Conservation (phyloP, 768 basidiomycete species). For the Tricholoma furcatifolium region DNA sequence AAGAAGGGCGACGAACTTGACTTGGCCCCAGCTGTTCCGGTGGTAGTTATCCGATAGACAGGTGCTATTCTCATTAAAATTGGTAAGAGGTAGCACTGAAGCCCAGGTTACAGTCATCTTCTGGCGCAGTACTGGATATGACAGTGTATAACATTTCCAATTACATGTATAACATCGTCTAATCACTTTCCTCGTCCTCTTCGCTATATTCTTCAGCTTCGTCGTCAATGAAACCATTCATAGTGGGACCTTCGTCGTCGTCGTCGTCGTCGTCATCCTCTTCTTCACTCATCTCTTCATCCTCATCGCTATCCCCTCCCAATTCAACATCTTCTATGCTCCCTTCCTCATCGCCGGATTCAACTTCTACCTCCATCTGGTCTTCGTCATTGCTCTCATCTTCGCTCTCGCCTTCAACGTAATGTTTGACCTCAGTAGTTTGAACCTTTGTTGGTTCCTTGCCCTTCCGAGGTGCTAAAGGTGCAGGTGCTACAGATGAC, state of each 20-base stretch:
- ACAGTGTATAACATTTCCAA: not conserved
- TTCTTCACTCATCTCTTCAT: constrained; percentile 38
- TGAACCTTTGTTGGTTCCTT: constrained; percentile 32
- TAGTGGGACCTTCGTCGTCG: constrained; percentile 39
- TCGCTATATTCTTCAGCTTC: constrained; percentile 58
- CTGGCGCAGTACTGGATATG: no score
- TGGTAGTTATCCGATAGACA: no score
- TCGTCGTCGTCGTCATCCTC: constrained; percentile 42
- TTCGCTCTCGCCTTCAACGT: constrained; percentile 84
- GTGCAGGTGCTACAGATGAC: constrained; percentile 65
- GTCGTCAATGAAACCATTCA: constrained; percentile 60
- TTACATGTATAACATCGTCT: constrained; percentile 18
- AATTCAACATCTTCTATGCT: constrained; percentile 80
- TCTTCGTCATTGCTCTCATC: constrained; percentile 47
- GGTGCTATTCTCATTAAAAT: no score
- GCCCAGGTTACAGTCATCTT: no score
- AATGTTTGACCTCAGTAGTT: constrained; percentile 43
- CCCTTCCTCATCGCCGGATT: constrained; percentile 65
- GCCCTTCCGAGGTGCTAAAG: constrained; percentile 42
- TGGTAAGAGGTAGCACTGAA: no score
- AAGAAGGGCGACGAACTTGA: no score
- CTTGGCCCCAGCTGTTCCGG: no score
- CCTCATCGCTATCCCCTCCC: constrained; percentile 58
- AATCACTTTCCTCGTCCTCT: constrained; percentile 48
- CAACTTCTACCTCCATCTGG: constrained; percentile 57